Conservation (phyloP, 176 grass and related monocot species). For the Avena sativa region DNA sequence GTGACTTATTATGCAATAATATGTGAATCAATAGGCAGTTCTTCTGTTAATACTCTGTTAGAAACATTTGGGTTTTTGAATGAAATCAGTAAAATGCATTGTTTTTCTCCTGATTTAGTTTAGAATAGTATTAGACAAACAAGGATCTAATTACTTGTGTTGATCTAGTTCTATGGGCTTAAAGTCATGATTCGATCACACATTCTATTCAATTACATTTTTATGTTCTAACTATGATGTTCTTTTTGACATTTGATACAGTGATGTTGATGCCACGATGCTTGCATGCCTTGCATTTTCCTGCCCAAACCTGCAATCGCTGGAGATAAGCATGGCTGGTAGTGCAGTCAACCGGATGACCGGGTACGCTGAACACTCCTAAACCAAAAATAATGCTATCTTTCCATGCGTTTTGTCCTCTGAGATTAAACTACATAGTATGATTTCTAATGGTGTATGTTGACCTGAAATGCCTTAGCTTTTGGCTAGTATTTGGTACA, state of each 20-base stretch:
- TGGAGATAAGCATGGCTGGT: conserved; percentile 67
- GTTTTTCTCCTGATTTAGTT: neutral
- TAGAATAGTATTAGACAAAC: neutral
- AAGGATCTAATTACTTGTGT: neutral
- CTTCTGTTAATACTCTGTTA: neutral
- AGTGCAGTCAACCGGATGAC: conserved; percentile 70
- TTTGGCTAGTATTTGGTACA: conserved; percentile 2
- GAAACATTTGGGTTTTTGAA: neutral
- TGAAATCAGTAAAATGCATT: neutral
- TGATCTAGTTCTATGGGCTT: conserved; percentile 6
- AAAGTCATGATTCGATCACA: neutral
- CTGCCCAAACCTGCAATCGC: conserved; percentile 69
- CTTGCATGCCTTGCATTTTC: conserved; percentile 88
- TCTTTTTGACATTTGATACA: conserved; percentile 56
- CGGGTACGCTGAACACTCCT: conserved; percentile 59
- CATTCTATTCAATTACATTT: conserved; percentile 9
- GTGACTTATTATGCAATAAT: neutral
- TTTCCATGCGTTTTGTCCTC: conserved; percentile 7
- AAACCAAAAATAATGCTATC: neutral
- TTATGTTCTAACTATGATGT: conserved; percentile 36
- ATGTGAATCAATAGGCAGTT: neutral
- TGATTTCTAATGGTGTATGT: neutral
- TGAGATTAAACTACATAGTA: neutral
- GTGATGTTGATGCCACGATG: conserved; percentile 80
- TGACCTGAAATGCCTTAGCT: neutral